These are phyloP conservation scores for Sclerotinia nivalis DNA, from an alignment of 2,329 filamentous ascomycete genomes.

Conservation along the genomic window DNA sequence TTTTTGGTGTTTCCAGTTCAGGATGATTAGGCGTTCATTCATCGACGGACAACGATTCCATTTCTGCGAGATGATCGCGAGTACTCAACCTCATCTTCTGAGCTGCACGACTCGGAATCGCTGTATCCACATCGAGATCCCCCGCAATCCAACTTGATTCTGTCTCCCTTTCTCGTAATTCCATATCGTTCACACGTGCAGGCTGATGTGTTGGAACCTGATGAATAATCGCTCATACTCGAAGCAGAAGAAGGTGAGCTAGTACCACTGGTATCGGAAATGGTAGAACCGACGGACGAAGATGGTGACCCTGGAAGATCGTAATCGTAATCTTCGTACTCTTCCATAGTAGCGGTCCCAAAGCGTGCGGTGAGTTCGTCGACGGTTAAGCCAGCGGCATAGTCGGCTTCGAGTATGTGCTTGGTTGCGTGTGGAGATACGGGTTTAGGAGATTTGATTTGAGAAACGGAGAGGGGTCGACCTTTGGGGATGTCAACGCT, in stretches of 20 bases:
- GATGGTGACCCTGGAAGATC: slow-evolving; percentile 60
- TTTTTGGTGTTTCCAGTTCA: slow-evolving; percentile 26
- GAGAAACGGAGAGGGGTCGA: slow-evolving; percentile 80
- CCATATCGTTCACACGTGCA: slow-evolving; percentile 97
- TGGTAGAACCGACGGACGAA: slow-evolving; percentile 72
- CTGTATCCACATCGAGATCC: slow-evolving; percentile 83
- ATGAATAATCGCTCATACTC: slow-evolving; percentile 75
- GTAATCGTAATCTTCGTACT: slow-evolving; percentile 55
- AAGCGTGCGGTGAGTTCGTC: slow-evolving; percentile 81
- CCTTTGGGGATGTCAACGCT: slow-evolving; percentile 78
- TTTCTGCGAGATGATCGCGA: slow-evolving; percentile 60
- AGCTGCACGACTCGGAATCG: slow-evolving; percentile 67
- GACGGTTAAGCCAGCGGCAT: slow-evolving; percentile 65
- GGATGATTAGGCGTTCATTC: slow-evolving; percentile 24
- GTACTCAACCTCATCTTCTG: slow-evolving; percentile 62
- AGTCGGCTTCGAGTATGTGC: slow-evolving; percentile 81
- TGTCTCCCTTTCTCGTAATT: slow-evolving; percentile 88
- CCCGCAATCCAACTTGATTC: slow-evolving; percentile 95
- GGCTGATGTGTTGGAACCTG: slow-evolving; percentile 65
- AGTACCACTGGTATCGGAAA: slow-evolving; percentile 64
- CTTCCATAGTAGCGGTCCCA: slow-evolving; percentile 59
- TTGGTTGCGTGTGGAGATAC: slow-evolving; percentile 84
- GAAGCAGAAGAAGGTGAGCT: slow-evolving; percentile 73
- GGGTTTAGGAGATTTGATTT: slow-evolving; percentile 90
- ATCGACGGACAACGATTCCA: slow-evolving; percentile 57